Base-by-base conservation (phyloP, 176 grass and related monocot genomes). In the Oryza meyeriana region DNA sequence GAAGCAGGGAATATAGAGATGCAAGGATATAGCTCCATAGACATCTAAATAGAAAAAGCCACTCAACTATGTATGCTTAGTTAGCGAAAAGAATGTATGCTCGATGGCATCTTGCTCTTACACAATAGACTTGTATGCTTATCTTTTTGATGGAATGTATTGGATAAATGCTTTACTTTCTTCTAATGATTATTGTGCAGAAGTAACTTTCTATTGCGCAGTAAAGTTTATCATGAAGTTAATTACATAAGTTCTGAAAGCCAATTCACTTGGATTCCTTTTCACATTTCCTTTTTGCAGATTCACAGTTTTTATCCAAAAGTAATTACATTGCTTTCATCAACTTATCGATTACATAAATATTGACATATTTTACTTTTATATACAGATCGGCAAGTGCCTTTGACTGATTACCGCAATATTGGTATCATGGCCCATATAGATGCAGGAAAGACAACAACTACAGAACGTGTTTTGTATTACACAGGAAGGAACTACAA, bases 361-460 rank as follows among this genome's bases (percentile, higher is more conserved):
- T 66, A 81, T 61, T 77, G 69, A 74, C 38, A 78, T 83, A 20
- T 12, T 64, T 70, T 52, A 4, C 3, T 85, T 80, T 1, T 74
- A 72, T 86, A 82, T 68, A 33, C 50, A 61, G 91, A 89, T 55
- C 81, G 93, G 34, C 39, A 69, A 65, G 79, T 93, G 40, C 90
- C 93, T 76, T 78, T 95, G 72, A 65, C 90, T 34, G 96, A 98
- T 87, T 95, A 98, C 69, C 92, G 96, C 72, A 95, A 98, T 79
- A 98, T 98, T 76, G 96, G 96, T 80, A 98, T 98, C 80, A 98
- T 98, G 95, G 95, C 95, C 25, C 92, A 98, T 88, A 98, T 95
- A 71, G 95, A 98, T 89, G 95, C 95, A 38, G 95, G 95, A 42
- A 98, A 98, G 88, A 98, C 95, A 33, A 98, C 95, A 75, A 98